Conservation (phyloP, 177 flowering plant species). For the Tripterygium wilfordii region DNA sequence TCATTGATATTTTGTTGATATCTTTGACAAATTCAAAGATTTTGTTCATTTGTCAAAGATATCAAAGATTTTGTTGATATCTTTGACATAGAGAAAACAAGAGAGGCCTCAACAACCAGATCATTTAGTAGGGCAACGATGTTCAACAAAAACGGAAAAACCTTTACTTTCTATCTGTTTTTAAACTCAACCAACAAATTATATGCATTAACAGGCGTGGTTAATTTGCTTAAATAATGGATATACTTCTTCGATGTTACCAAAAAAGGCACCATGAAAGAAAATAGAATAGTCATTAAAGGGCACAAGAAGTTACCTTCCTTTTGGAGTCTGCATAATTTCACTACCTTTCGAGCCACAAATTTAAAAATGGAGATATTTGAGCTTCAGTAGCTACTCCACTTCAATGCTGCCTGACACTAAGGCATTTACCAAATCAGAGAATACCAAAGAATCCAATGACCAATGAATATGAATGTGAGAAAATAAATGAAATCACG, state of each 20-base stretch:
- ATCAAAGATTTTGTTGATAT: no score
- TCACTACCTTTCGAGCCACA: conserved; percentile 7
- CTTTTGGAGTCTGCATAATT: conserved; percentile 71
- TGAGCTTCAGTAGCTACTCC: conserved; percentile 1
- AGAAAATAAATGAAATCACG: conserved; percentile 27
- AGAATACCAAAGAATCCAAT: conserved; percentile 28
- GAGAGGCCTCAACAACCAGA: no score
- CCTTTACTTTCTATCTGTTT: neutral
- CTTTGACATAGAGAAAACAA: no score
- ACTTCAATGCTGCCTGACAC: conserved; percentile 42
- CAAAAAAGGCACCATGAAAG: neutral
- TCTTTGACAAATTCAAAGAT: no score
- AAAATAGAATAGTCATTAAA: conserved; percentile 3
- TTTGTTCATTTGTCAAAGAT: no score
- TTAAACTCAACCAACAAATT: neutral
- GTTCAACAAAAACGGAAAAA: no score
- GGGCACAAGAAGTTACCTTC: conserved; percentile 40
- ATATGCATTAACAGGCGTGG: no score
- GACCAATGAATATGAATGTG: conserved; percentile 25
- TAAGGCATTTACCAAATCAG: conserved; percentile 33
- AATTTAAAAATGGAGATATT: conserved; percentile 5
- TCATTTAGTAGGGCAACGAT: no score
- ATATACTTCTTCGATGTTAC: no score
- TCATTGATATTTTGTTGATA: no score
- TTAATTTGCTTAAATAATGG: no score